phyloP scores from a whole-genome alignment of 352 stramenopile species.

The Phytophthora tubulina region DNA sequence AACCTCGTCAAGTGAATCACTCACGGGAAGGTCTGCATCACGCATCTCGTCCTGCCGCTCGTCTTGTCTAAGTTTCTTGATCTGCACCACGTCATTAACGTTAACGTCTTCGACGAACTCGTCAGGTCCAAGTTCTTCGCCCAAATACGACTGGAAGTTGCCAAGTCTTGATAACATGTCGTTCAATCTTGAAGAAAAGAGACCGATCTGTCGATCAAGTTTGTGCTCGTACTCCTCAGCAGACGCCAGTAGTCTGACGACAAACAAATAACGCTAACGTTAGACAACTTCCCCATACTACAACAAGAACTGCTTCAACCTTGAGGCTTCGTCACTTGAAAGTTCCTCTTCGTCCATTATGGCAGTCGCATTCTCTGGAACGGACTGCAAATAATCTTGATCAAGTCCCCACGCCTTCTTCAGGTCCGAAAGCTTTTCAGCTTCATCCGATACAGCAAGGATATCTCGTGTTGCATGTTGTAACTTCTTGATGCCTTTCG shows the following conservation, averaged over 20 bases:
- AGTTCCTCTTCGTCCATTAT: neutral
- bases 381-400: conserved; percentile 5
- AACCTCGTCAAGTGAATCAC: conserved; percentile 6
- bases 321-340: conserved; percentile 17
- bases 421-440: conserved; percentile 56
- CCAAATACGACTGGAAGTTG: conserved; percentile 48
- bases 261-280: neutral
- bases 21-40: neutral
- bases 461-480: conserved; percentile 47
- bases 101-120: conserved; percentile 9
- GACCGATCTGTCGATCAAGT: conserved; percentile 54
- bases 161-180: conserved; percentile 49
- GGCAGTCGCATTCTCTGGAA: conserved; percentile 2
- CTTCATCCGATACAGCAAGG: conserved; percentile 49
- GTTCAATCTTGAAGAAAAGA: conserved; percentile 44
- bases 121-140: conserved; percentile 43
- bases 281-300: neutral
- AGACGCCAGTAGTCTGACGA: conserved; percentile 43
- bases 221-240: conserved; percentile 57
- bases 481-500: conserved; percentile 52
- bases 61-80: conserved; percentile 11
- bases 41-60: conserved; percentile 7
- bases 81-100: conserved; percentile 14
- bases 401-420: conserved; percentile 66
- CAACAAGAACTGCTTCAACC: conserved; percentile 4